Evolutionary conservation across 768 basidiomycete species (phyloP), one percentile per base, ranked within the genome.

Genomic region (Phylloporus arenicola): DNA sequence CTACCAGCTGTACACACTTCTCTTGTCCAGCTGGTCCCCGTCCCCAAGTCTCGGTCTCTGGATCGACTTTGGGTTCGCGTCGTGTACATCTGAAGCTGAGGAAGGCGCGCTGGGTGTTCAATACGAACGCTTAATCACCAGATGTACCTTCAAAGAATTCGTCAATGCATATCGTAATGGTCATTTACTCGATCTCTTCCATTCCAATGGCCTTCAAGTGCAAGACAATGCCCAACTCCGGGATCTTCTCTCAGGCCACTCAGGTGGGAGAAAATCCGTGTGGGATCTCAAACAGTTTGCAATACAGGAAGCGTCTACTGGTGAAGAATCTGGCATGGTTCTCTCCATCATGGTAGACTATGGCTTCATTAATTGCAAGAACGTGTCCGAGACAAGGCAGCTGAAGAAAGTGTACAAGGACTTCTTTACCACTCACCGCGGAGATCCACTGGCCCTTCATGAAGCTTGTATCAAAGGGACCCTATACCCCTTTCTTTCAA

Each of bases 391-490:
- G 43, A 25, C 14, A 11, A 41, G 55, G 27, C 52, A 59, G 25
- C 55, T 75, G 46, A 67, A 63, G 39, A 62, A 57, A 3, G 40
- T 67, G 6, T 74, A 75, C 62, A 64, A 51, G 31, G 45, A 45
- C n/a, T 58, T 70, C 37, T 72, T 75, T 48, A 50, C 50, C 39
- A 55, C 55, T 16, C 45, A 43, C 3, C 25, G 56, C 12, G 59
- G 47, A 16, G 56, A 65, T 45, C 68, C 73, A 8, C 53, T 72
- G 14, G 56, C 59, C 24, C 63, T 76, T 17, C 72, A 75, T 46
- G 50, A 65, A 22, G 72, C 71, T 1, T 64, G 62, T 27, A 56
- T 71, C 16, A 41, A 57, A 24, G 73, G 74, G 16, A 52, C 57
- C 19, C 51, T 72, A 9, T 66, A 61, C 39, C 51, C 57, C 34